Conservation (phyloP, 257 asterid species). For the Nicotiana knightiana region DNA sequence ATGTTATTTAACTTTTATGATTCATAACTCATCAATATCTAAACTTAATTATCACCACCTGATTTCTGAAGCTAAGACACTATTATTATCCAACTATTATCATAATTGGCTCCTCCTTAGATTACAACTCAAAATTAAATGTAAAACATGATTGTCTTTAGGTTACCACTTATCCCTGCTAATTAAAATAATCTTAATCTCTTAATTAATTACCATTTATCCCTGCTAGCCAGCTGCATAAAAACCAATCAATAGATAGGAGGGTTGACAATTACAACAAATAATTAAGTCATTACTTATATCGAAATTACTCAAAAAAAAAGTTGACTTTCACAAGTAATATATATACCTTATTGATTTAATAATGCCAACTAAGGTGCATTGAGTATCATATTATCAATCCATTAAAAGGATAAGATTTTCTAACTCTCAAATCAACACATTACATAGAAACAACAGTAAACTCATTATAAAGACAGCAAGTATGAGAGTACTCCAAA, state of each 20-base stretch:
- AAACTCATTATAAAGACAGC: too few relatives aligned
- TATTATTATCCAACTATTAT: constrained; percentile 2
- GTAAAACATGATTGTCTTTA: neutral
- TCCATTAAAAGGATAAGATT: too few relatives aligned
- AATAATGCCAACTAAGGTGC: too few relatives aligned
- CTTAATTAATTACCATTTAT: neutral
- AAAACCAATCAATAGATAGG: neutral
- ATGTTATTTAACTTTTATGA: neutral
- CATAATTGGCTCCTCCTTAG: neutral
- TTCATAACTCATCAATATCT: neutral
- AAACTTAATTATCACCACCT: neutral
- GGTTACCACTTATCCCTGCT: neutral
- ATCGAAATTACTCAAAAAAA: too few relatives aligned
- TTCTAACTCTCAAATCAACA: too few relatives aligned
- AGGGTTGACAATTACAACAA: neutral
- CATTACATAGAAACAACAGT: too few relatives aligned
- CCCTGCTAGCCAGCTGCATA: neutral
- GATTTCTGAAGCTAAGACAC: neutral
- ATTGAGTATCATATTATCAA: too few relatives aligned
- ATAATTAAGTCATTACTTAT: neutral
- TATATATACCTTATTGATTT: too few relatives aligned
- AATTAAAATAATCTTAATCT: neutral
- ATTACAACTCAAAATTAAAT: constrained; percentile 3
- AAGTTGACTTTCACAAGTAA: too few relatives aligned
- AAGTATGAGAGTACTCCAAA: too few relatives aligned